Percentiles rank a stretch among this genome's conserved stretches.
Conservation (phyloP, 306 rosid genomes). For the Biancaea sappan region DNA sequence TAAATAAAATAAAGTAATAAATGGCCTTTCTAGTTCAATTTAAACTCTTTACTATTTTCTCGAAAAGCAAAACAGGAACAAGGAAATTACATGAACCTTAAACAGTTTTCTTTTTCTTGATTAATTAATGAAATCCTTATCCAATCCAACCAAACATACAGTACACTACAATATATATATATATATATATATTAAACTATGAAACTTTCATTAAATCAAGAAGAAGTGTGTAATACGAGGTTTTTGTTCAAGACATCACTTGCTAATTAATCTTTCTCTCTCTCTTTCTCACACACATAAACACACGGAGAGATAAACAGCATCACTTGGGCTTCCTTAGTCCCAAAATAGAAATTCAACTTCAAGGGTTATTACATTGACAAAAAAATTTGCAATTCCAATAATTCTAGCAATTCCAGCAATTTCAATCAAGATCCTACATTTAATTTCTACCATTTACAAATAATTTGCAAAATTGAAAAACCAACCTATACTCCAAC, state of each 20-base stretch:
- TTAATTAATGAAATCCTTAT: background rate
- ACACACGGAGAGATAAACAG: no score
- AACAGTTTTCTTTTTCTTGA: background rate
- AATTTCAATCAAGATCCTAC: no score
- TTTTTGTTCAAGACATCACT: slow-evolving; percentile 27
- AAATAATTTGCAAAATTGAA: no score
- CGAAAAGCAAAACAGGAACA: background rate
- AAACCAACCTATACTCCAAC: no score
- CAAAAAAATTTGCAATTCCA: no score
- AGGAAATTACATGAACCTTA: background rate
- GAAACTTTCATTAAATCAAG: slow-evolving; percentile 12
- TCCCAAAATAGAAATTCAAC: no score
- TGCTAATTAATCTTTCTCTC: background rate
- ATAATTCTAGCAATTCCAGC: no score
- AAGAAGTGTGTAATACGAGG: slow-evolving; percentile 31
- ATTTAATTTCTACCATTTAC: no score
- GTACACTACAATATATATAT: no score
- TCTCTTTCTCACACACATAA: background rate
- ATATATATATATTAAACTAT: slow-evolving; percentile 2
- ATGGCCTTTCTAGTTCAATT: background rate
- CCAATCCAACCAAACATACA: background rate
- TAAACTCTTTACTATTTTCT: background rate
- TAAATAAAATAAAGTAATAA: background rate
- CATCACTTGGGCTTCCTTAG: no score
- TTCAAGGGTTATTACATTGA: no score